Evolutionary conservation across 2,329 filamentous ascomycete species (phyloP), one percentile per base, ranked within the genome.

Genomic region (Beauveria scarabaeidicola): DNA sequence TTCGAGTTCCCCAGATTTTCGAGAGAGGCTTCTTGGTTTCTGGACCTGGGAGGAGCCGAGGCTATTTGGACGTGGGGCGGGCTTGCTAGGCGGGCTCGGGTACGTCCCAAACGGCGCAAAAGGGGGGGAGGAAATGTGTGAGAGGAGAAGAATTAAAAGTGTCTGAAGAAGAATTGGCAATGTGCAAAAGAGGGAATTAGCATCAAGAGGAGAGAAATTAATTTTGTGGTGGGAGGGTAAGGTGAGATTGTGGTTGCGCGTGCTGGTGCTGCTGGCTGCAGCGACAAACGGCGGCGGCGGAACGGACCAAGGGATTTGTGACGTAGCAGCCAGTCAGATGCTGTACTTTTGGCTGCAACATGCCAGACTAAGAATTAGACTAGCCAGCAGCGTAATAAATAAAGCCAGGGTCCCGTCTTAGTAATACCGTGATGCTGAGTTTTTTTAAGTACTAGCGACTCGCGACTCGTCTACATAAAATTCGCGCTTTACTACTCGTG

Each of bases 211-310:
- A 50, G 43, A 32, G 21, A 50, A 58, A 50, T 58, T 32, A 43
- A 50, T 43, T 38, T 38, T 27, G 43, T 50, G 46, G 54, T 58
- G 54, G 55, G 55, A 58, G 55, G 55, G 55, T 51, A 58, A 58
- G 55, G 55, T 51, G 32, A 58, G 55, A 58, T 58, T 58, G 55
- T 43, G 32, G 44, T 48, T 57, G 23, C 29, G 43, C 43, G 32
- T 21, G 48, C n/a, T 15, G 21, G 27, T 47, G 53, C 53, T 47
- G 43, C 53, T 38, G 53, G 53, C 53, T 47, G 43, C 53, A 47
- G 53, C 52, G 52, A 55, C 53, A 48, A 36, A 56, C 53, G 53
- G 27, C 29, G 19, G 53, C 53, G 53, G 27, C 29, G 19, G 53
- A 36, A 23, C 9, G 21, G 9, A 38, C 32, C 32, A n/a, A 15